These are phyloP conservation scores for Cytospora piceicola DNA, from an alignment of 2,329 filamentous ascomycete genomes.

Conservation along the genomic window DNA sequence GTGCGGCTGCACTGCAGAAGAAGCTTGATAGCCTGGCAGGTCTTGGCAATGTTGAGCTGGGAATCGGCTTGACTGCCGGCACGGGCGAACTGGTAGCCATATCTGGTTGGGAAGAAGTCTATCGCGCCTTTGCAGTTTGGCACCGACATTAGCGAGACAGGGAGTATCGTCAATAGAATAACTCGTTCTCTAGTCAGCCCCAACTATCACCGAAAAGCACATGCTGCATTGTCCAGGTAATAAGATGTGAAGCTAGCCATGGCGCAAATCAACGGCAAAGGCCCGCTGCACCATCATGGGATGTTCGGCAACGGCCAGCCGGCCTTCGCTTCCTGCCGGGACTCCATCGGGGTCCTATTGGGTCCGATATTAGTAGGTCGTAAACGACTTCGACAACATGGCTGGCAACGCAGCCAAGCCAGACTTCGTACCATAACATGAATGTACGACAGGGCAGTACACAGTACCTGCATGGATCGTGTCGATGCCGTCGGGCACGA, in stretches of 20 bases:
- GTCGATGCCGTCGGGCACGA: neutral
- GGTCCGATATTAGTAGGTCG: constrained; percentile 8
- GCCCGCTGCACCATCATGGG: constrained; percentile 24
- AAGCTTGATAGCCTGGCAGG: neutral
- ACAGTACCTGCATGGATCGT: neutral
- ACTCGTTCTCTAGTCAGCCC: neutral
- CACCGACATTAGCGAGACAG: neutral
- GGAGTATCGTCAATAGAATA: neutral
- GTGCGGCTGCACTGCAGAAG: neutral
- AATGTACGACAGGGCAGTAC: neutral
- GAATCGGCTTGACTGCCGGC: constrained; percentile 13
- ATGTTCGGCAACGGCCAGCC: constrained; percentile 29
- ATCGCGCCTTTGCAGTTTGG: neutral
- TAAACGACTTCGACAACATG: constrained; percentile 11
- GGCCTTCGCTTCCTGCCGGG: constrained; percentile 20
- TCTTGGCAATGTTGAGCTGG: constrained; percentile 1
- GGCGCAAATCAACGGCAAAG: constrained; percentile 30
- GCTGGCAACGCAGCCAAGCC: constrained; percentile 4
- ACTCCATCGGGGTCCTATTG: constrained; percentile 16
- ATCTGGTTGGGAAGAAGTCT: neutral
- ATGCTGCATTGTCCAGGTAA: neutral
- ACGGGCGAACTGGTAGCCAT: constrained; percentile 14
- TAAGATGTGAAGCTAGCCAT: constrained; percentile 24
- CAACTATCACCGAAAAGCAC: neutral
- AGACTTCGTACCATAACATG: neutral